Conservation (phyloP, 495 filamentous ascomycete genomes). For the Tuber microsphaerosporum region DNA sequence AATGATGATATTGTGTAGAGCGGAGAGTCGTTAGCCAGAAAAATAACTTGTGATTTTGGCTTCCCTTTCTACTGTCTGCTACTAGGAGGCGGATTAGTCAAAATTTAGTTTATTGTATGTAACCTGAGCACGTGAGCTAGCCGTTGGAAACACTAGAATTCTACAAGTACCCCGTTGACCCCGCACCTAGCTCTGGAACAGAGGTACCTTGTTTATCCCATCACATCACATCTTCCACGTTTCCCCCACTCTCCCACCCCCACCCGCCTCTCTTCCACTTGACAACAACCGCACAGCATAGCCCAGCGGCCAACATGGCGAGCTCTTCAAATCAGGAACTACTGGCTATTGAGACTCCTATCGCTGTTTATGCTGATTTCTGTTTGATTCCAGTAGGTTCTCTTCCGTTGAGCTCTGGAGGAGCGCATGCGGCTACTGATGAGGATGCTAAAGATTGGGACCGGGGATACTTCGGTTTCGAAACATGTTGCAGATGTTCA, state of each 20-base stretch:
- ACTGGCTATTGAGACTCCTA: conserved; percentile 21
- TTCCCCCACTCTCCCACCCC: neutral
- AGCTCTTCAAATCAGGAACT: neutral
- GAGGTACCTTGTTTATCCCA: neutral
- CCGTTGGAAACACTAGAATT: neutral
- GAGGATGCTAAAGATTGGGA: conserved; percentile 59
- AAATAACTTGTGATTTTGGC: neutral
- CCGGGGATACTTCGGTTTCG: conserved; percentile 71
- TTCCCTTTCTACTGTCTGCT: neutral
- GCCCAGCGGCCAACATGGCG: neutral
- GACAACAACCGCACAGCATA: neutral
- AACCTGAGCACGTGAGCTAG: neutral
- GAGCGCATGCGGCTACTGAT: conserved; percentile 11
- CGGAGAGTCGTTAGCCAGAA: neutral
- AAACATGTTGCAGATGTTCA: conserved; percentile 84
- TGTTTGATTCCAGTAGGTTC: conserved; percentile 67
- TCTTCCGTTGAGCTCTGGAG: neutral
- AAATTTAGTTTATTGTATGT: neutral
- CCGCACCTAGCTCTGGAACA: neutral
- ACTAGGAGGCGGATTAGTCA: neutral
- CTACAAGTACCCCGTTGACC: neutral
- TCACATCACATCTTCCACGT: neutral
- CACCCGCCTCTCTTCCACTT: neutral
- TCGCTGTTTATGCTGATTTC: conserved; percentile 56
- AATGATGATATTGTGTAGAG: neutral